Base-by-base conservation (phyloP, 1,284 basidiomycete genomes). In the Amylostereum areolatum region DNA sequence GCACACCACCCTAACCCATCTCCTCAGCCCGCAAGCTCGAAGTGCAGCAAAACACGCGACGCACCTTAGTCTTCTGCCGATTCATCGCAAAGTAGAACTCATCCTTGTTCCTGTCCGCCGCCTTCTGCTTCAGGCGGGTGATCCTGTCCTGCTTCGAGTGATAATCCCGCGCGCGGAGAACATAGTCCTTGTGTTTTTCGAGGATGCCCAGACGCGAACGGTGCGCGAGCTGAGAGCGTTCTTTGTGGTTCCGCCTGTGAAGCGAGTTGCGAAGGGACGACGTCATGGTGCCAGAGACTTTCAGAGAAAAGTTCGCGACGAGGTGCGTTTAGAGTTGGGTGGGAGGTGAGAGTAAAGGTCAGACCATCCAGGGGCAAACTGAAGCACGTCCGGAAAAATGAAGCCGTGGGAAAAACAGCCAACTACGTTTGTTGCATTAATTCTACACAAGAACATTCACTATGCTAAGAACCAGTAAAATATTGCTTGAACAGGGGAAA, bases 21-120 rank as follows among this genome's bases (percentile, higher is more conserved):
- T 18, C 45, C 40, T 33, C 9, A 41, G 25, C 25, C n/a, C n/a
- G n/a, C n/a, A n/a, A 41, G 7, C 33, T 43, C 45, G 40, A 29
- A 35, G 43, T 35, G 33, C 18, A 32, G 42, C 35, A 39, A 44
- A 44, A 47, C 50, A 43, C 36, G 43, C 37, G n/a, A 56, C 72
- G 45, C 45, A 81, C 83, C 75, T 82, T 76, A 2, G 94, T 98
- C 69, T 73, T 79, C 65, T 86, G 78, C 61, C 78, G 89, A 57
- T 85, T 82, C 97, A 99, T 99, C 45, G 88, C 86, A 78, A 94
- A 98, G 75, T 99, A 98, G 70, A 99, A 99, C 69, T 99, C 96
- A 85, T 99, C 97, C 75, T 96, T 95, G 72, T 99, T 99, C 64
- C 83, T 80, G 55, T 89, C 82, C 3, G 88, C 80, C 0, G 88